These are phyloP conservation scores for Cladosporium sp. DNA, from an alignment of 2,329 filamentous ascomycete genomes.

Conservation along the genomic window DNA sequence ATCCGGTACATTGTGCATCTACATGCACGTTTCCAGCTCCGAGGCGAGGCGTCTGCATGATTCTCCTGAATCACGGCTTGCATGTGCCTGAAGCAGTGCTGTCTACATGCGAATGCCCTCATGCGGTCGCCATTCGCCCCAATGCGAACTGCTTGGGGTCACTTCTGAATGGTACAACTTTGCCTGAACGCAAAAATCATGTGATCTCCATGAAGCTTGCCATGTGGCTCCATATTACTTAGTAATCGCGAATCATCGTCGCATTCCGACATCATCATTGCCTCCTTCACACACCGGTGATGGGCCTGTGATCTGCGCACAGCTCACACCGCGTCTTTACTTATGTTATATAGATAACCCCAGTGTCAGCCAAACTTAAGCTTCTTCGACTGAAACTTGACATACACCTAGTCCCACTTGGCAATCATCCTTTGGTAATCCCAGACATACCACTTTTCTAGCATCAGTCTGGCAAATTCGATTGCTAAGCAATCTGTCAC, in stretches of 20 bases:
- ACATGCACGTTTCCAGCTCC: background rate
- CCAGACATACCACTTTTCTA: background rate
- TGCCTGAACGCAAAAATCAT: too few species aligned
- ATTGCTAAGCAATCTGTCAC: too few species aligned
- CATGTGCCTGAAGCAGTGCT: background rate
- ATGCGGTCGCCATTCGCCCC: too few species aligned
- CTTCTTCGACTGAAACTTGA: background rate
- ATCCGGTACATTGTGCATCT: too few species aligned
- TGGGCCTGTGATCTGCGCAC: conserved; percentile 6
- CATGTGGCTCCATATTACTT: too few species aligned
- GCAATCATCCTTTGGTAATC: background rate
- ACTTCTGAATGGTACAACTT: too few species aligned
- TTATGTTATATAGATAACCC: background rate
- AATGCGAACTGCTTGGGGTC: background rate
- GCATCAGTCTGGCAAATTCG: too few species aligned
- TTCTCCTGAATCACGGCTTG: background rate
- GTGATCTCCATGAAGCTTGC: too few species aligned
- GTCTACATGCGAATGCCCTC: too few species aligned
- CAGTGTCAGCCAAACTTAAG: background rate
- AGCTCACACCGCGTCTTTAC: background rate
- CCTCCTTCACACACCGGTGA: conserved; percentile 1
- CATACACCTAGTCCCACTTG: background rate
- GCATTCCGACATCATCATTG: conserved; percentile 10
- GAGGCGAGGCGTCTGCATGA: background rate
- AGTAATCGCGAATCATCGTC: background rate